Conservation (phyloP, 129 eudicot genomes). For the Escallonia herrerae region DNA sequence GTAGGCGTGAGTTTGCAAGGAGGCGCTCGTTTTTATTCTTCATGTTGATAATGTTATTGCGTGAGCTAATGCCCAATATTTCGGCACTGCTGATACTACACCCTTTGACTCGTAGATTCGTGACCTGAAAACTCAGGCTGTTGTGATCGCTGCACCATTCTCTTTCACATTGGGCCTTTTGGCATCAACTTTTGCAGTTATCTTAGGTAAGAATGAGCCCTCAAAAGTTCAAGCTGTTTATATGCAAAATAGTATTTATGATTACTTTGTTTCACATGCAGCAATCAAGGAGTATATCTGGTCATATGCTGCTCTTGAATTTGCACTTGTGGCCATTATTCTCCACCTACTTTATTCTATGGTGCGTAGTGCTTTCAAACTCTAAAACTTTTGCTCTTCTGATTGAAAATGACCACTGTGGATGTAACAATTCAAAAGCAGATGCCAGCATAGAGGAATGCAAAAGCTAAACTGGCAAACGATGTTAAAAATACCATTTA, state of each 20-base stretch:
- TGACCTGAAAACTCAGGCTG: conserved; percentile 42
- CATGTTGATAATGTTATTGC: too few relatives aligned
- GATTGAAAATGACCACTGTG: not conserved
- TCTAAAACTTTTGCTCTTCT: not conserved
- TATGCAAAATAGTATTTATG: conserved; percentile 6
- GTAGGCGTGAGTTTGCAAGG: too few relatives aligned
- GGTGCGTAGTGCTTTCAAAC: conserved; percentile 34
- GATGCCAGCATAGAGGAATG: too few relatives aligned
- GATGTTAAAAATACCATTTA: too few relatives aligned
- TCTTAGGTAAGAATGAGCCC: conserved; percentile 36
- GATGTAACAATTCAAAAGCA: not conserved
- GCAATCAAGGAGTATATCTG: conserved; percentile 84
- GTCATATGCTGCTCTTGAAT: conserved; percentile 91
- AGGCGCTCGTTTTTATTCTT: too few relatives aligned
- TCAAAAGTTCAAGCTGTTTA: not conserved
- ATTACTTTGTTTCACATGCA: conserved; percentile 27
- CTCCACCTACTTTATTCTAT: conserved; percentile 62
- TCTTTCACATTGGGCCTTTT: conserved; percentile 64
- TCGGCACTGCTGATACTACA: too few relatives aligned
- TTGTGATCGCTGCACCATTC: conserved; percentile 86
- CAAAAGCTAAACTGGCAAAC: too few relatives aligned
- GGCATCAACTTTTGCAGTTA: conserved; percentile 63
- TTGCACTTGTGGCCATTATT: conserved; percentile 66
- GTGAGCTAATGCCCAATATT: too few relatives aligned
- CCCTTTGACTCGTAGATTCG: not conserved